Evolutionary conservation across 371 early-diverging fungal genomes (phyloP), one percentile per base, ranked within the genome.

Genomic region (Mortierella sp.): DNA sequence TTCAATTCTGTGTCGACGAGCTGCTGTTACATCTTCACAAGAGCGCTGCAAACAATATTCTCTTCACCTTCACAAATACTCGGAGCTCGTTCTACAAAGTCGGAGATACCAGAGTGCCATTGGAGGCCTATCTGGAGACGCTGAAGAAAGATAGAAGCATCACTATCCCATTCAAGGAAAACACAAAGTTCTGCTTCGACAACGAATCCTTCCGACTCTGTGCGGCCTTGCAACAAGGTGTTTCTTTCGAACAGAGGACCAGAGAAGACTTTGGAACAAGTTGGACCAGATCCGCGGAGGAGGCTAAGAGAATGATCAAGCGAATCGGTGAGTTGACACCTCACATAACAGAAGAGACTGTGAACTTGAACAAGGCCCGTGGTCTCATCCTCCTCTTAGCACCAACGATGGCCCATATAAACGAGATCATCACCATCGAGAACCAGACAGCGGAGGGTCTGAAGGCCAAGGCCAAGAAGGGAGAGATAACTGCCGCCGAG

Each of bases 1-100:
- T 77, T 61, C 71, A 57, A 65, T 77, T 77, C 72, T 71, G 72
- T 63, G 69, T 77, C 45, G 69, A 77, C 24, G 77, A 77, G 24
- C 70, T 77, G 33, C 57, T 77, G 50, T 61, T 69, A 61, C 77
- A 77, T 71, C 69, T 77, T 57, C 72, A 77, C 45, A 77, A 72
- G 65, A 72, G 55, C 59, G 72, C 72, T 24, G 66, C 71, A 1
- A 62, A 64, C 43, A 77, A 77, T 57, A 77, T 77, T 69, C 47
- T 74, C 45, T 70, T 70, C 57, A 63, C 67, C 38, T 80, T 70
- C 60, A 74, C 70, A 13, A 70, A 74, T 45, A 43, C 74, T 21
- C 28, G 74, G 64, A 57, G 59, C n/a, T 69, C 80, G 6, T 74
- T 74, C 68, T 80, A 74, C 58, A 61, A n/a, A n/a, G 71, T 41